Percentiles rank a stretch among this genome's conserved stretches.
Evolutionary conservation across 2,329 filamentous ascomycete species (phyloP).

Genomic region (Phialocephala sp.): DNA sequence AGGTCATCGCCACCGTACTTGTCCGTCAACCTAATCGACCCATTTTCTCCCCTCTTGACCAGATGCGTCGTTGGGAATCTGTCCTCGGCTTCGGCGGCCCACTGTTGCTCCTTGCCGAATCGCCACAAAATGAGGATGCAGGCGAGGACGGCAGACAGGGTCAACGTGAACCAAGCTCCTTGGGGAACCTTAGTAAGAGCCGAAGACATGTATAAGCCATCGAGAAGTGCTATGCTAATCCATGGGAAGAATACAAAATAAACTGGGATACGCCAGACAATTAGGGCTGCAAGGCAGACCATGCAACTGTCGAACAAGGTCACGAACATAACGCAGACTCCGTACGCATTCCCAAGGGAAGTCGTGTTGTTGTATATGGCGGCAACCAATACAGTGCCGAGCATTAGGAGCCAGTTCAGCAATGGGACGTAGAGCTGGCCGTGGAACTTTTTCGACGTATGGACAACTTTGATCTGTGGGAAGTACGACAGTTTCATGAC

Average conservation of each 20-base stretch:
- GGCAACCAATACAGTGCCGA: constrained; percentile 73
- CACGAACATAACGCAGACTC: constrained; percentile 79
- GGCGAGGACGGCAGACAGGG: constrained; percentile 65
- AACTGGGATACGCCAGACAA: constrained; percentile 71
- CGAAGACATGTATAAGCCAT: constrained; percentile 72
- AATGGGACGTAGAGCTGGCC: constrained; percentile 78
- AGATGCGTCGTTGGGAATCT: constrained; percentile 56
- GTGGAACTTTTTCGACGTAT: constrained; percentile 72
- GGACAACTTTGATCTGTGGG: constrained; percentile 74
- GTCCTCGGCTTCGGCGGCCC: constrained; percentile 71
- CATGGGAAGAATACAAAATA: constrained; percentile 65
- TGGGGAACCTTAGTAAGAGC: constrained; percentile 74
- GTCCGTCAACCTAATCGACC: constrained; percentile 47
- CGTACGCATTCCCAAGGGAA: constrained; percentile 66
- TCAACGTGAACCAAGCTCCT: constrained; percentile 79
- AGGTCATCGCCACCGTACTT: constrained; percentile 47
- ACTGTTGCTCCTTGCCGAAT: constrained; percentile 79
- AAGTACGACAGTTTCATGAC: constrained; percentile 78
- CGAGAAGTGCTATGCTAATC: constrained; percentile 66
- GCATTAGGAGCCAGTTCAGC: constrained; percentile 77
- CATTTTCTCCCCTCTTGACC: constrained; percentile 45
- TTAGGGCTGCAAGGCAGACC: constrained; percentile 71
- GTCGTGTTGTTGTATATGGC: constrained; percentile 76
- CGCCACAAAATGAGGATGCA: constrained; percentile 75
- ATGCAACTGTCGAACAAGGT: constrained; percentile 79